phyloP scores from a whole-genome alignment of 202 grass and related monocot genomes.

The Zizania palustris region DNA sequence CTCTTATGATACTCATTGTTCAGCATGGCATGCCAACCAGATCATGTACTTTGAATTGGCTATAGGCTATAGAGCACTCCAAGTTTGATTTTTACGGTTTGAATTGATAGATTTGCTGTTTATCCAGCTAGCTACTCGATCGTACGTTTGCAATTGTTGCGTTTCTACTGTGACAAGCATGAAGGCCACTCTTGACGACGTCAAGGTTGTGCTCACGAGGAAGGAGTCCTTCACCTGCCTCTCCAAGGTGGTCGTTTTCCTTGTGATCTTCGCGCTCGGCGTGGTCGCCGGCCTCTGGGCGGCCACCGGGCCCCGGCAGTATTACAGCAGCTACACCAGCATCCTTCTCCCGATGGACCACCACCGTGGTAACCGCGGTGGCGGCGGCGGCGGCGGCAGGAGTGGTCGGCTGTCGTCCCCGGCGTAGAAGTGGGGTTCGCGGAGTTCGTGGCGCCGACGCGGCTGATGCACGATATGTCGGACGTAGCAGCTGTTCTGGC shows the following conservation, averaged over 20 bases:
- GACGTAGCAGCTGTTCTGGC: conserved; percentile 88
- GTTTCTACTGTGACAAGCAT: conserved; percentile 33
- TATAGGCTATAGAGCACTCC: background rate
- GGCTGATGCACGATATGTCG: conserved; percentile 75
- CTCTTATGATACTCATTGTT: background rate
- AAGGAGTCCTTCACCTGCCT: conserved; percentile 56
- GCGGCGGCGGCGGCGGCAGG: background rate
- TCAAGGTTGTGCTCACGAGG: conserved; percentile 47
- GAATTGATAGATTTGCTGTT: conserved; percentile 11
- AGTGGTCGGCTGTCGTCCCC: conserved; percentile 33
- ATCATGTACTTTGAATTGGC: background rate
- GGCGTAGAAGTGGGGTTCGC: conserved; percentile 35
- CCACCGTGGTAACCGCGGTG: conserved; percentile 13
- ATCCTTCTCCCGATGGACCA: conserved; percentile 44
- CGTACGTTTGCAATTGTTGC: conserved; percentile 27
- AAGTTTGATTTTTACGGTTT: background rate
- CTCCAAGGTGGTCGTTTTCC: conserved; percentile 42
- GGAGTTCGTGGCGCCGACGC: conserved; percentile 65
- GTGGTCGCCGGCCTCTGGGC: conserved; percentile 56
- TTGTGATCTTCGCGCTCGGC: conserved; percentile 74
- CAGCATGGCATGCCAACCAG: conserved; percentile 28
- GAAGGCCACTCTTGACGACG: conserved; percentile 48
- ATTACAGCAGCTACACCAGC: conserved; percentile 18
- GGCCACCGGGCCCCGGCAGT: conserved; percentile 33
- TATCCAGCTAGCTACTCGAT: background rate